phyloP scores from a whole-genome alignment of 805 yeast genomes.

The Crinitomyces ghanaensis region DNA sequence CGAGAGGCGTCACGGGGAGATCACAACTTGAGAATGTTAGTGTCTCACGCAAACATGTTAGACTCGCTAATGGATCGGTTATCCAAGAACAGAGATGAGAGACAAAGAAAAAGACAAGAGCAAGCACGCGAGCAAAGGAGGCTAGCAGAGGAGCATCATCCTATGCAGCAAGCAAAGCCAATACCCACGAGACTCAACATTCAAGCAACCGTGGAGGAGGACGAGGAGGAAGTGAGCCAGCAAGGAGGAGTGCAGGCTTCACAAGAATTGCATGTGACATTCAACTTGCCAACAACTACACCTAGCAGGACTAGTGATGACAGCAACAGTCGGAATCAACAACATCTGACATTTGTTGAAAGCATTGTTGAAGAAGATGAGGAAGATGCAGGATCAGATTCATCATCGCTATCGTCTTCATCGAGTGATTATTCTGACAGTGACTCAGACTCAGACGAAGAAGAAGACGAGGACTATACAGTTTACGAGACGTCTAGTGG shows the following conservation, averaged over 20 bases:
- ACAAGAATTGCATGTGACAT: not conserved
- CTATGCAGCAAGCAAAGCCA: constrained; percentile 12
- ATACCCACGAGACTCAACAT: constrained; percentile 2
- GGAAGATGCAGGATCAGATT: too few relatives aligned
- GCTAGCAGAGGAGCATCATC: constrained; percentile 15
- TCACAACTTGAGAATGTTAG: constrained; percentile 45
- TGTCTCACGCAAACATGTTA: constrained; percentile 60
- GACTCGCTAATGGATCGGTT: constrained; percentile 48
- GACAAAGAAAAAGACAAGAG: constrained; percentile 13
- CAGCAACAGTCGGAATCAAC: constrained; percentile 7
- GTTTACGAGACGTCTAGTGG: constrained; percentile 2
- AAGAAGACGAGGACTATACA: constrained; percentile 6
- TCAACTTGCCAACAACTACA: constrained; percentile 6
- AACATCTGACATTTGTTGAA: constrained; percentile 1
- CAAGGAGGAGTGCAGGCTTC: not conserved
- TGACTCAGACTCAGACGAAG: constrained; percentile 6
- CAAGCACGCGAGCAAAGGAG: constrained; percentile 8
- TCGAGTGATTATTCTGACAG: constrained; percentile 26
- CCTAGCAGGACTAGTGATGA: constrained; percentile 2
- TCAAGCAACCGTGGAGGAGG: constrained; percentile 2
- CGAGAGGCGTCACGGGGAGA: constrained; percentile 49
- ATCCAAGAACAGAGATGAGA: constrained; percentile 10
- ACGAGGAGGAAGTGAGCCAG: constrained; percentile 2
- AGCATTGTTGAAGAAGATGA: constrained; percentile 9
- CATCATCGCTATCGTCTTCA: constrained; percentile 13